A percentile compares a stretch with the other conserved stretches of the same genome.
phyloP scores from a whole-genome alignment of 768 basidiomycete genomes.

The Serendipita sp. region DNA sequence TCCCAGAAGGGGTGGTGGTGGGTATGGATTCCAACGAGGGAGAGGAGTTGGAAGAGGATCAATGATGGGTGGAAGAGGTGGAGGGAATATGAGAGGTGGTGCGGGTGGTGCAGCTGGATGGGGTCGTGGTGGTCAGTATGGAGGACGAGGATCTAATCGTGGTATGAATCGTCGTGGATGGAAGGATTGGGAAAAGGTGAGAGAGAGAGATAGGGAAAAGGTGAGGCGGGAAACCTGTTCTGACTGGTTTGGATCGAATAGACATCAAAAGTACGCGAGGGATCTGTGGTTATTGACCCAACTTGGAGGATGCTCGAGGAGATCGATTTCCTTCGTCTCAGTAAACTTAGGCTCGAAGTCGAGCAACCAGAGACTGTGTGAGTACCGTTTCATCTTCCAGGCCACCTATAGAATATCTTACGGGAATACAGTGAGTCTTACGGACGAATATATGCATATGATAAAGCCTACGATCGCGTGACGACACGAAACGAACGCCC shows the following conservation, averaged over 20 bases:
- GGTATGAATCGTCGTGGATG: slow-evolving; percentile 43
- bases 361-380: slow-evolving; percentile 84
- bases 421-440: slow-evolving; percentile 48
- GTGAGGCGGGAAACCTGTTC: neutral
- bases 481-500: slow-evolving; percentile 86
- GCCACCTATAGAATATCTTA: slow-evolving; percentile 5
- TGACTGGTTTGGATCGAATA: slow-evolving; percentile 14
- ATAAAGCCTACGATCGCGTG: slow-evolving; percentile 88
- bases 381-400: slow-evolving; percentile 18
- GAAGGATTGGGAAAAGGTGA: slow-evolving; percentile 90
- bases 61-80: slow-evolving; percentile 12
- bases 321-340: slow-evolving; percentile 83
- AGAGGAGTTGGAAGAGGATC: slow-evolving; percentile 28
- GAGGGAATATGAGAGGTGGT: slow-evolving; percentile 18
- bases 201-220: slow-evolving; percentile 9
- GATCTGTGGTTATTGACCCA: slow-evolving; percentile 80
- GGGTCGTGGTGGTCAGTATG: slow-evolving; percentile 19
- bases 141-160: slow-evolving; percentile 33
- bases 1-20: slow-evolving; percentile 46
- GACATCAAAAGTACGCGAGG: slow-evolving; percentile 76
- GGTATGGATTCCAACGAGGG: slow-evolving; percentile 32
- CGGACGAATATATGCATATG: slow-evolving; percentile 82
- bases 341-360: slow-evolving; percentile 85
- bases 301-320: slow-evolving; percentile 95
- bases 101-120: slow-evolving; percentile 14